A percentile compares a stretch with the other conserved stretches of the same genome.
phyloP scores from a whole-genome alignment of 2,329 filamentous ascomycete genomes.

The Fusarium anguioides region DNA sequence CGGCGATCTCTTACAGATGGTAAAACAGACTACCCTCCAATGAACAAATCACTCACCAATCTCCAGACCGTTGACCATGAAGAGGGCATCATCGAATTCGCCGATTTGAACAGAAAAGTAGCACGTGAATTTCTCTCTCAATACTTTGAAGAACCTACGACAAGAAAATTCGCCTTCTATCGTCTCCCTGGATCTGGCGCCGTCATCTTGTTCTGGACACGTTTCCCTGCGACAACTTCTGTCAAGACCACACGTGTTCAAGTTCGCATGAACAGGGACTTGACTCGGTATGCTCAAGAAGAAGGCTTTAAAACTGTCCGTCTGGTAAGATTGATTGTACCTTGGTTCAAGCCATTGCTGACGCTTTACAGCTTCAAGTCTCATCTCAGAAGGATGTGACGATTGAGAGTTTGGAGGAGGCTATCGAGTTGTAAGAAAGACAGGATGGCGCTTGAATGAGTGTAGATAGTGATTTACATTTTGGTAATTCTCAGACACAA shows the following conservation, averaged over 20 bases:
- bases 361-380: background rate
- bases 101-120: background rate
- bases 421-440: accelerated
- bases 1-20: conserved; percentile 19
- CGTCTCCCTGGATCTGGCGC: background rate
- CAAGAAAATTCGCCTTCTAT: conserved; percentile 11
- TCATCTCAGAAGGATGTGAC: background rate
- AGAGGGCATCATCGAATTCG: background rate
- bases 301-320: background rate
- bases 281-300: conserved; percentile 1
- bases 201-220: conserved; percentile 25
- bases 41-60: background rate
- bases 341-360: accelerated
- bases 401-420: background rate
- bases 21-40: background rate
- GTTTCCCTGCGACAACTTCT: background rate
- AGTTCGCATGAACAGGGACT: conserved; percentile 4
- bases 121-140: background rate
- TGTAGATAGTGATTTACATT: too few relatives aligned
- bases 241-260: conserved; percentile 8
- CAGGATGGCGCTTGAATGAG: background rate
- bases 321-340: background rate
- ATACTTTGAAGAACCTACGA: background rate
- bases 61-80: background rate
- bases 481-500: too few relatives aligned